Evolutionary conservation across 2,329 filamentous ascomycete genomes (phyloP), one percentile per base, ranked within the genome.

Genomic region (Arthrobotrys megalospora): DNA sequence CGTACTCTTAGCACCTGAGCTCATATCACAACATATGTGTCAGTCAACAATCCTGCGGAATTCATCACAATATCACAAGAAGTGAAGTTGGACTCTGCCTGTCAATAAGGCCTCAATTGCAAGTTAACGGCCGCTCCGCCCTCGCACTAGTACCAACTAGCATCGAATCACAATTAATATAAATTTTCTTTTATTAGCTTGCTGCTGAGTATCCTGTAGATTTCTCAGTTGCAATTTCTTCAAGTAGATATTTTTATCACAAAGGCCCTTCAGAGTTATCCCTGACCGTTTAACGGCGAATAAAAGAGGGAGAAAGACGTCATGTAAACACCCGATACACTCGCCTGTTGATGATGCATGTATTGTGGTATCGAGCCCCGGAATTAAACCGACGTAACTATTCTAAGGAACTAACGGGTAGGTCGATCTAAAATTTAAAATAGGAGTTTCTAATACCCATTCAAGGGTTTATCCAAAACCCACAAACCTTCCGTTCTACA

Each of bases 31-130:
- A 16, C 36, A 60, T 43, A 28, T 43, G 12, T 60, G n/a, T 60
- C 11, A 16, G n/a, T 43, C 19, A 60, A 28, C 34, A 36, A 16
- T 43, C 34, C 19, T 60, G 36, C 55, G 55, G 36, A 60, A 43
- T 60, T 28, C 16, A 60, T 60, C 34, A 43, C 55, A 60, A 60
- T 43, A 16, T 36, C 55, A 60, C 55, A 43, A 58, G 11, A 55
- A 24, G 36, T 41, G 28, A 55, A n/a, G 12, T 6, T 28, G 34
- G 10, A 14, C 34, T 2, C 7, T 43, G 41, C 14, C n/a, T 36
- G 14, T 36, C 34, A 55, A 55, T 4, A 11, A 34, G 19, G n/a
- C 2, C 32, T 19, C 24, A 5, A 28, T 28, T 28, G 24, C 16
- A 43, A 60, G 36, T 41, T 7, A 7, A 58, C 19, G 28, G 28